Evolutionary conservation across 2,329 filamentous ascomycete species (phyloP).

Genomic region (Arthrobotrys sinensis): DNA sequence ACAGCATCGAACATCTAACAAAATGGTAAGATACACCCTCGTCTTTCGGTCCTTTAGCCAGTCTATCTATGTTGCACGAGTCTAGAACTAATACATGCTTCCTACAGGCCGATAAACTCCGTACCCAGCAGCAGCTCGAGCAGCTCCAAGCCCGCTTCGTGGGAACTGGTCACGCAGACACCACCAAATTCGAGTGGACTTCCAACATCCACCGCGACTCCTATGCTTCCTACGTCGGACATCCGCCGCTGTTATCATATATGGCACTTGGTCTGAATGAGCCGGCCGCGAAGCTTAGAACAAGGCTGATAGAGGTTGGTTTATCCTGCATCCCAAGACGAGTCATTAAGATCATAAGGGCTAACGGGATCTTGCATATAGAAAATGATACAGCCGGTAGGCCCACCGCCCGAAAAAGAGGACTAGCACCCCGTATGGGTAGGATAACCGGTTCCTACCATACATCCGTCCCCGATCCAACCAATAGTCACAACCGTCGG

Average conservation of each 20-base stretch:
- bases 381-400: slow-evolving; percentile 80
- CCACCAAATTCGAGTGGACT: slow-evolving; percentile 95
- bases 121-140: slow-evolving; percentile 97
- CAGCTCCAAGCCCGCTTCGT: slow-evolving; percentile 95
- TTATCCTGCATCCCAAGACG: background rate
- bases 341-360: slow-evolving; percentile 2
- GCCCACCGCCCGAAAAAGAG: slow-evolving; percentile 76
- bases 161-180: slow-evolving; percentile 96
- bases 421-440: slow-evolving; percentile 64
- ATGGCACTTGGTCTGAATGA: slow-evolving; percentile 92
- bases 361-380: slow-evolving; percentile 64
- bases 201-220: slow-evolving; percentile 96
- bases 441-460: background rate
- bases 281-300: slow-evolving; percentile 82
- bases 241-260: slow-evolving; percentile 88
- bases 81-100: slow-evolving; percentile 5
- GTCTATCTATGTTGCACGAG: background rate
- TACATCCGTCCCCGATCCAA: background rate
- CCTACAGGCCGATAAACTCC: slow-evolving; percentile 89
- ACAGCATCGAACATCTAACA: background rate
- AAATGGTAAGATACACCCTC: slow-evolving; percentile 44
- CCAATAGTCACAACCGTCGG: background rate
- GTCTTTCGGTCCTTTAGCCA: background rate
- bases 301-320: slow-evolving; percentile 81
- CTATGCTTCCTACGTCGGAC: slow-evolving; percentile 88